These are phyloP conservation scores for Tubosaeta sp. DNA, from an alignment of 768 basidiomycete genomes.

Conservation along the genomic window DNA sequence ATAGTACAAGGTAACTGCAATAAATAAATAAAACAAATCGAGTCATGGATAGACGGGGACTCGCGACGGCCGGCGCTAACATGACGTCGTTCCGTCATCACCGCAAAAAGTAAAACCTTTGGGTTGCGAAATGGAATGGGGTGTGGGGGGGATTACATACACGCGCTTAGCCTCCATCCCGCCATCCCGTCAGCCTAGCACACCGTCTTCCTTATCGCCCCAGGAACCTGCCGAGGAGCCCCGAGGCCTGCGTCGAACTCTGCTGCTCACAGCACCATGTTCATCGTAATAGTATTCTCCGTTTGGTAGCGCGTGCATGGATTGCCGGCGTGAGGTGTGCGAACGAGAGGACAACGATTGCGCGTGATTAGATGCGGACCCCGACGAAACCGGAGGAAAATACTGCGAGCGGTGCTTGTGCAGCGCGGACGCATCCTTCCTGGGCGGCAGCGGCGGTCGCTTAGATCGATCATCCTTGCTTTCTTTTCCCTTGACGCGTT, in stretches of 20 bases:
- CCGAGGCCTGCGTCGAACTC: not conserved
- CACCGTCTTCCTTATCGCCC: constrained; percentile 8
- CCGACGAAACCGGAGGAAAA: constrained; percentile 22
- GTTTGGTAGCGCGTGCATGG: constrained; percentile 15
- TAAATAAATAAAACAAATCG: too few relatives aligned
- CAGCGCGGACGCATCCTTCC: constrained; percentile 3
- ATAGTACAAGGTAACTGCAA: too few relatives aligned
- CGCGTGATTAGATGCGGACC: constrained; percentile 9
- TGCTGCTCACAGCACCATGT: not conserved
- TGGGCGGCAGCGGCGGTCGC: not conserved
- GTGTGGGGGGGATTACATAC: not conserved
- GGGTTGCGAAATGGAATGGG: not conserved
- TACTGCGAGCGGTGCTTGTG: constrained; percentile 20
- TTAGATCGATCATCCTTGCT: constrained; percentile 9
- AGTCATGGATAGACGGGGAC: too few relatives aligned
- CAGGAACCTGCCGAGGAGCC: constrained; percentile 22
- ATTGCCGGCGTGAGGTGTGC: constrained; percentile 9
- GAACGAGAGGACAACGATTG: constrained; percentile 28
- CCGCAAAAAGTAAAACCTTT: too few relatives aligned
- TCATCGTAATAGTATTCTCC: constrained; percentile 1
- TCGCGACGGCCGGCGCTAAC: too few relatives aligned
- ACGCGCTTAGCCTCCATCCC: not conserved
- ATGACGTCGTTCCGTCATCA: too few relatives aligned
- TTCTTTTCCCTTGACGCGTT: constrained; percentile 30
- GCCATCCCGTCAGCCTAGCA: too few relatives aligned